These are phyloP conservation scores for Bipolaris zeicola DNA, from an alignment of 2,329 filamentous ascomycete species.

Conservation along the genomic window DNA sequence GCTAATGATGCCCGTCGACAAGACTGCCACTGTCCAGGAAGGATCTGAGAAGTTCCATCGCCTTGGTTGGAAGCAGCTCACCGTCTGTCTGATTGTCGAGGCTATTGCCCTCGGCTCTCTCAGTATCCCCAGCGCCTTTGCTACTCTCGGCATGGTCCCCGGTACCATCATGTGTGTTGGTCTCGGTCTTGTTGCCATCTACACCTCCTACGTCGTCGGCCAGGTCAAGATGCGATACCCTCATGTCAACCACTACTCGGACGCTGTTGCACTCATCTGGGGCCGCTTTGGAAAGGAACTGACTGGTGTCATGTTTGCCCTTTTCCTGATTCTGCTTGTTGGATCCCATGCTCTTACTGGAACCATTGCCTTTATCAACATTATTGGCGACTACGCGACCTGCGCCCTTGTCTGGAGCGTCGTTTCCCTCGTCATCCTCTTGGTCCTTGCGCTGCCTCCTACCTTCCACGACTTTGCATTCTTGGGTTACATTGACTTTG, in stretches of 20 bases:
- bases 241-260: constrained; percentile 69
- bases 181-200: constrained; percentile 64
- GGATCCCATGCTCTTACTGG: constrained; percentile 74
- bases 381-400: constrained; percentile 61
- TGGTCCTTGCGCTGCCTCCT: constrained; percentile 65
- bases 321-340: constrained; percentile 62
- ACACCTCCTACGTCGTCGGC: constrained; percentile 66
- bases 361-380: constrained; percentile 69
- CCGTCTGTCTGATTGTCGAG: constrained; percentile 57
- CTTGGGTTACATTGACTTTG: constrained; percentile 62
- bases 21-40: constrained; percentile 41
- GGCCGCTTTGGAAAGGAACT: constrained; percentile 57
- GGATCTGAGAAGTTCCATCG: constrained; percentile 49
- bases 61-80: constrained; percentile 59
- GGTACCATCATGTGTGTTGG: constrained; percentile 53
- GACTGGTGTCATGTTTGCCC: constrained; percentile 63
- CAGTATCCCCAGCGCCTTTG: constrained; percentile 54
- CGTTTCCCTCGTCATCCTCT: constrained; percentile 64
- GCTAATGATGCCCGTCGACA: constrained; percentile 37
- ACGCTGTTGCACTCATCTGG: constrained; percentile 68
- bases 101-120: constrained; percentile 57
- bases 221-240: constrained; percentile 65
- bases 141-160: constrained; percentile 54
- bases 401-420: constrained; percentile 71
- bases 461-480: constrained; percentile 69